A percentile compares a stretch with the other conserved stretches of the same genome.
phyloP scores from a whole-genome alignment of 1,284 basidiomycete species.

The Polyporus tsugae region DNA sequence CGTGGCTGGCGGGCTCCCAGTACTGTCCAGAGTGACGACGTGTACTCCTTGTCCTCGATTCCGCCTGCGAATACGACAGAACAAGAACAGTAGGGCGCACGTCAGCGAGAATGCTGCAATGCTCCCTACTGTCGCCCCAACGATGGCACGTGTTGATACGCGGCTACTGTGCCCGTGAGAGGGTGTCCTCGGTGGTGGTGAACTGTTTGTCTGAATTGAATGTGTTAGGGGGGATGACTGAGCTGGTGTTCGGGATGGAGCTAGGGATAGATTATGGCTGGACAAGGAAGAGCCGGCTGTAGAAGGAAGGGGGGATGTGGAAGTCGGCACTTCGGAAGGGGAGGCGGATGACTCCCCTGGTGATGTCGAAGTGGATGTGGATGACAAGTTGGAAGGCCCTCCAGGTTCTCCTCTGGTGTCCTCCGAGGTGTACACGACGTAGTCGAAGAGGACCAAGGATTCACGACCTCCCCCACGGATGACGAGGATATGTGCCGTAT shows the following conservation, averaged over 20 bases:
- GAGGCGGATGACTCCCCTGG: not conserved
- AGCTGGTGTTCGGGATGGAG: not conserved
- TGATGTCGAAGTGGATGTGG: not conserved
- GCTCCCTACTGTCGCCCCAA: not conserved
- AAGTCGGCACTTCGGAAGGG: not conserved
- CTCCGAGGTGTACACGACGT: constrained; percentile 18
- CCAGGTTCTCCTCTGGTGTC: not conserved
- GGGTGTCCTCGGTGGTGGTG: not conserved
- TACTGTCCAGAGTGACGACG: not conserved
- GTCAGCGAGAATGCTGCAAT: not conserved
- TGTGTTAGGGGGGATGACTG: not conserved
- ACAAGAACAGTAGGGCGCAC: constrained; percentile 3
- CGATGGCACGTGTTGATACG: not conserved
- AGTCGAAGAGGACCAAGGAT: constrained; percentile 19
- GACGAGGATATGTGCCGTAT: constrained; percentile 15
- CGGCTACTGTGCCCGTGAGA: not conserved
- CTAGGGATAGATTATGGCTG: not conserved
- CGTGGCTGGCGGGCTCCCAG: not conserved
- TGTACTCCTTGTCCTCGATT: not conserved
- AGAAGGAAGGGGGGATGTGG: not conserved
- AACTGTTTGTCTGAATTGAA: not conserved
- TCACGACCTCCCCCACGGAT: not conserved
- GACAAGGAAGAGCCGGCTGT: not conserved
- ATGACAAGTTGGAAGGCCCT: not conserved
- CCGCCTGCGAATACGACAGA: not conserved